Base-by-base conservation (phyloP, 192 early-diverging fungal species). In the Funneliformis mosseae region DNA sequence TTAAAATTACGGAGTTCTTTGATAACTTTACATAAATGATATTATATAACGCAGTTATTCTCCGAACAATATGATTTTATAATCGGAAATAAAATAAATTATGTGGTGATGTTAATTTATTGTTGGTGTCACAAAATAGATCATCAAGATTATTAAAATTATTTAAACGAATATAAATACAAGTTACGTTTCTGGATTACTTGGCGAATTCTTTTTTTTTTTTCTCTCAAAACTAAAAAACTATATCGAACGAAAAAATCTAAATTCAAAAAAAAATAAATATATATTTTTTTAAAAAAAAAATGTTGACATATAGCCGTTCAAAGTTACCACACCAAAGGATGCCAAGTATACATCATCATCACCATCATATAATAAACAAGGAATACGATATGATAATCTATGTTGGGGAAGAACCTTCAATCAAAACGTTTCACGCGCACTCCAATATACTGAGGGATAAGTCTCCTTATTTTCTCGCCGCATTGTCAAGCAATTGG, bases 331-430 rank as follows among this genome's bases (percentile, higher is more conserved):
- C 50, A 55, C 50, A 55, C 50, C 50, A 55, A 55, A 55, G 50
- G 6, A 18, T 55, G 50, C 50, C 50, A 55, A 21, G 16, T 6
- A 14, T 55, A 6, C 48, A 55, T 16, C 48, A 55, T 55, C 48
- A 16, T 55, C 48, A 55, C 18, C 48, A 55, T 48, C 46, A 48
- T 55, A 16, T 14, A 16, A 18, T 18, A 55, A 55, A 55, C 5
- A 69, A 23, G 4, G 67, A 69, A 28, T 69, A 69, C 33, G 67
- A 69, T 21, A 39, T 69, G 23, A 69, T 69, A 39, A 69, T 69
- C 21, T 41, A 69, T 7, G 67, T 69, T 5, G 67, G 67, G 14
- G n/a, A 69, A 8, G 67, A 69, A 38, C 67, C 27, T 16, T 39
- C 27, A 28, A 33, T 21, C 18, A 28, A 27, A 28, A 39, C 67